These are phyloP conservation scores for Posidonia oceanica DNA, from an alignment of 116 monocot species.

Conservation along the genomic window DNA sequence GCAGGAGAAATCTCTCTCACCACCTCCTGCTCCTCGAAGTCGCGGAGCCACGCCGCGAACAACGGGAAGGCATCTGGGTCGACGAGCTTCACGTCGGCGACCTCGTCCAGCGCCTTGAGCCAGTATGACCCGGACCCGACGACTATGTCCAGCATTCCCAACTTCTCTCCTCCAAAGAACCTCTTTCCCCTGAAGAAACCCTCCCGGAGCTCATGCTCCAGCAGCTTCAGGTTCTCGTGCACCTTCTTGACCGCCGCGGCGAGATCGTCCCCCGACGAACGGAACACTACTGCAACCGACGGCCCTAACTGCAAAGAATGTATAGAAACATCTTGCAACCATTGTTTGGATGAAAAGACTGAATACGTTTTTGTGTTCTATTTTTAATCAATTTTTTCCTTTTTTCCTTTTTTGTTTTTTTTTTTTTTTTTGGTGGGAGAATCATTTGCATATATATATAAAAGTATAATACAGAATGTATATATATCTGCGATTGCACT, in stretches of 20 bases:
- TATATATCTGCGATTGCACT: too few species aligned
- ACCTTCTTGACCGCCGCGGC: constrained; percentile 8
- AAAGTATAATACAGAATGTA: too few species aligned
- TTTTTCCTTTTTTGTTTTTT: too few species aligned
- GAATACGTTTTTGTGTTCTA: neutral
- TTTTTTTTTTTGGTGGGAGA: too few species aligned
- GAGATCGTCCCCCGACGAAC: constrained; percentile 7
- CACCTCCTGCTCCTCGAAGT: constrained; percentile 59
- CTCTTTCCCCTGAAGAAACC: constrained; percentile 60
- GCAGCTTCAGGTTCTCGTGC: constrained; percentile 11
- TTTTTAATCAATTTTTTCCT: neutral
- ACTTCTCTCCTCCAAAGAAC: constrained; percentile 40
- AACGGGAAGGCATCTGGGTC: constrained; percentile 52
- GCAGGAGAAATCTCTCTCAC: constrained; percentile 55
- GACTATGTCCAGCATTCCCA: constrained; percentile 69
- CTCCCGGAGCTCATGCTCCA: constrained; percentile 22
- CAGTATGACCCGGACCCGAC: constrained; percentile 79
- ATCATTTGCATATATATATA: too few species aligned
- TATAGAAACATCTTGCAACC: neutral
- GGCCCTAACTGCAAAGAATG: neutral
- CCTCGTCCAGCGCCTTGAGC: constrained; percentile 66
- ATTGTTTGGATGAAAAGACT: neutral
- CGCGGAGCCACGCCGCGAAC: constrained; percentile 61
- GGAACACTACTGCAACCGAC: neutral
- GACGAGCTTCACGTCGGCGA: constrained; percentile 52